A percentile compares a stretch with the other conserved stretches of the same genome.
Evolutionary conservation across 75 land plant species (phyloP).

Genomic region (Pinus taeda): DNA sequence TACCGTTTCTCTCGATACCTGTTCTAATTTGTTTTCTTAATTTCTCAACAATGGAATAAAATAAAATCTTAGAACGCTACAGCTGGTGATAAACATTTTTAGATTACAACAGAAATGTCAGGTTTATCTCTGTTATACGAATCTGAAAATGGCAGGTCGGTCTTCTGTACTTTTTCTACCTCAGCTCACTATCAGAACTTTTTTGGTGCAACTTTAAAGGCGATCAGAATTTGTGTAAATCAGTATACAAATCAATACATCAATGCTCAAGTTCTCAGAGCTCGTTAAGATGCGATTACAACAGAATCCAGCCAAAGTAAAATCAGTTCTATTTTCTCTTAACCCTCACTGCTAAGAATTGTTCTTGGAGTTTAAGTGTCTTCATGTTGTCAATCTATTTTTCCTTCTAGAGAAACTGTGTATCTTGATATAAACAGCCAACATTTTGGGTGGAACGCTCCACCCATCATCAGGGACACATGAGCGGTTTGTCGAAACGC

Average conservation of each 20-base stretch:
- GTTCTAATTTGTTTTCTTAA: no score
- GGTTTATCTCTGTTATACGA: no score
- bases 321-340: background rate
- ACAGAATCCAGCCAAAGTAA: background rate
- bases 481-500: no score
- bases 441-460: no score
- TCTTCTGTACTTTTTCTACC: no score
- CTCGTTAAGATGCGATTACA: background rate
- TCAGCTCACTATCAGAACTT: no score
- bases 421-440: no score
- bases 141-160: no score
- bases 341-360: background rate
- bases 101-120: no score
- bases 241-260: background rate
- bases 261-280: background rate
- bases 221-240: background rate
- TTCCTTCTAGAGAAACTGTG: no score
- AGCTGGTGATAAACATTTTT: background rate
- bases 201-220: background rate
- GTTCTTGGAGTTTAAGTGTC: background rate
- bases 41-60: background rate
- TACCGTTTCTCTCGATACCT: background rate
- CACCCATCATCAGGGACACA: no score
- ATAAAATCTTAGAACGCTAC: background rate
- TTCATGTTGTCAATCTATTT: no score